phyloP scores from a whole-genome alignment of 306 rosid genomes.

The Astragalus membranaceus region DNA sequence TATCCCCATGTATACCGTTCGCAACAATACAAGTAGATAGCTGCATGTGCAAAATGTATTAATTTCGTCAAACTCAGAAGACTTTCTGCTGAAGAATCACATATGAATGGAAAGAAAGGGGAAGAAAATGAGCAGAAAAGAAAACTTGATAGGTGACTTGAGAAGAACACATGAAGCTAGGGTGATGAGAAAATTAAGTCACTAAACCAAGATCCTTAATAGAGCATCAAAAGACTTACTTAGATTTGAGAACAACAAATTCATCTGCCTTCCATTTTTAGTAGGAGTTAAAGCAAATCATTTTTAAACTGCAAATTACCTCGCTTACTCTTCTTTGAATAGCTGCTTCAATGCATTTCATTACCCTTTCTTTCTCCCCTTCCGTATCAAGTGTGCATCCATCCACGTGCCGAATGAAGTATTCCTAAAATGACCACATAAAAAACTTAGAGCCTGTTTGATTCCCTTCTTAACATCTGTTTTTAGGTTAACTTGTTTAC shows the following conservation, averaged over 20 bases:
- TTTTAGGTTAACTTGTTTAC: too few relatives aligned
- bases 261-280: slow-evolving; percentile 1
- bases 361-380: slow-evolving; percentile 80
- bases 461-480: too few relatives aligned
- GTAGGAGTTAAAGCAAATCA: slow-evolving; percentile 8
- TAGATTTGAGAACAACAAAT: slow-evolving; percentile 13
- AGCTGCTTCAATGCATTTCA: slow-evolving; percentile 88
- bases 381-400: slow-evolving; percentile 87
- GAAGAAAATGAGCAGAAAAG: slow-evolving; percentile 9
- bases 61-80: slow-evolving; percentile 23
- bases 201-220: neutral
- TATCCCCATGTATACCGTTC: slow-evolving; percentile 31
- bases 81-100: slow-evolving; percentile 17
- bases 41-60: slow-evolving; percentile 38
- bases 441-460: slow-evolving; percentile 3
- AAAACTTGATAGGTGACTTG: slow-evolving; percentile 6
- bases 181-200: neutral
- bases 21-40: slow-evolving; percentile 33
- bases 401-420: slow-evolving; percentile 77
- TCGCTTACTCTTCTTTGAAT: slow-evolving; percentile 86
- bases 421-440: slow-evolving; percentile 44
- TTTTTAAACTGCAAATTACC: slow-evolving; percentile 34
- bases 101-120: neutral
- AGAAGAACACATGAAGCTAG: neutral
- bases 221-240: slow-evolving; percentile 20